Conservation (phyloP, 345 rosid species). For the Melaleuca quinquenervia region DNA sequence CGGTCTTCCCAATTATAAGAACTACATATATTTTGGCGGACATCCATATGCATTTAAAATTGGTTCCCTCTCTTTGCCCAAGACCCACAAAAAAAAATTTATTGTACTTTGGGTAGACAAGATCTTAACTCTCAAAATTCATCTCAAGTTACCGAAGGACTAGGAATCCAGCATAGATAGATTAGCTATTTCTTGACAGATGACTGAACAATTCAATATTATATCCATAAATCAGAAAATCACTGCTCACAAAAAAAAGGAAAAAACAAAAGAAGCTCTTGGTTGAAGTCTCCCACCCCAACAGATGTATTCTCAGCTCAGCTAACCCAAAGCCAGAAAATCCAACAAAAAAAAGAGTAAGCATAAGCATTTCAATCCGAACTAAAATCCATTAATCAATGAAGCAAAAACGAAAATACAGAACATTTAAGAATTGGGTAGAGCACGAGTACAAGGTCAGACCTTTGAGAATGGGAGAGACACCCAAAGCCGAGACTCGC, state of each 20-base stretch:
- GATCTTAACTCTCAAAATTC: background rate
- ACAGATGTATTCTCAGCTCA: background rate
- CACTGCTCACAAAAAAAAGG: background rate
- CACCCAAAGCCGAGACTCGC: constrained; percentile 42
- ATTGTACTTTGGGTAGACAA: background rate
- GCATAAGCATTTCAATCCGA: background rate
- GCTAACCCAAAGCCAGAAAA: background rate
- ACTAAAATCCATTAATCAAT: background rate
- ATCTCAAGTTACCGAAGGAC: background rate
- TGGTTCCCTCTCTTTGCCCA: background rate
- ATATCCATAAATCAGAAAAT: background rate
- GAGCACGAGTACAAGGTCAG: constrained; percentile 1
- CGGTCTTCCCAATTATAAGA: background rate
- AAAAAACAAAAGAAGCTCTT: background rate
- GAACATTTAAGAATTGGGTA: background rate
- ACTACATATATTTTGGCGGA: background rate
- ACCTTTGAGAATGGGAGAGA: constrained; percentile 48
- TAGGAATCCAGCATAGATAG: background rate
- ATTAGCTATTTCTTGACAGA: background rate
- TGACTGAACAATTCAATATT: background rate
- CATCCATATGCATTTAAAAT: background rate
- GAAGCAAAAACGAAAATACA: background rate
- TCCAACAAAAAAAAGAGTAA: background rate
- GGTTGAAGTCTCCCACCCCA: background rate
- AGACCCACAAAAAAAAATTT: background rate